Evolutionary conservation across 257 asterid genomes (phyloP), one percentile per base, ranked within the genome.

Genomic region (Striga asiatica): DNA sequence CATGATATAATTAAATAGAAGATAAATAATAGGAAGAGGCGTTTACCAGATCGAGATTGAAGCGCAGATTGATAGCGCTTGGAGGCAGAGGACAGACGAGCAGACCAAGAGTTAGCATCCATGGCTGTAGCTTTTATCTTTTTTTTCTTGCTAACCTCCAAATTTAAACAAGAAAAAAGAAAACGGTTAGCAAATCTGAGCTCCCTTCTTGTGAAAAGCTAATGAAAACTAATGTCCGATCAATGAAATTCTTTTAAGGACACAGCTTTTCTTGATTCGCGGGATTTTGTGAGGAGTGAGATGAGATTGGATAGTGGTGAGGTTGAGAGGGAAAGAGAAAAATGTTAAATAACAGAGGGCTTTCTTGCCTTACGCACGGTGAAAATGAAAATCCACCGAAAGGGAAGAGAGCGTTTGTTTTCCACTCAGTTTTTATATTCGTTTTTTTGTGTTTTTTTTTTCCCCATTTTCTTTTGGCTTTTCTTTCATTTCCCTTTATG

Each of bases 91-190:
- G 91, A 75, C 27, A 82, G 68, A 72, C 92, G 94, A 74, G 81
- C 83, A 65, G 85, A 82, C 92, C 92, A 85, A 63, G 88, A 88
- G 77, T 80, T 78, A 75, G 87, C 73, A 70, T 85, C 97, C 97
- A 88, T 88, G 64, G 63, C 66, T 77, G 61, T 20, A n/a, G 28
- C 27, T 49, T 68, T 54, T n/a, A n/a, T 50, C 6, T 43, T 72
- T 56, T 35, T 25, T 22, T 43, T 24, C n/a, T n/a, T n/a, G n/a
- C n/a, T n/a, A n/a, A 35, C 14, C n/a, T 51, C 52, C 56, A 49
- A 32, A 46, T 18, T 45, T 29, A 62, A 57, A 62, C 22, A n/a
- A 50, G 41, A n/a, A 58, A 58, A 31, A n/a, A n/a, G n/a, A 29
- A 29, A 29, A 2, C 1, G 0, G 2, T 4, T 10, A 9, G 42